Conservation (phyloP, 257 asterid genomes). For the Forsythia suspensa region DNA sequence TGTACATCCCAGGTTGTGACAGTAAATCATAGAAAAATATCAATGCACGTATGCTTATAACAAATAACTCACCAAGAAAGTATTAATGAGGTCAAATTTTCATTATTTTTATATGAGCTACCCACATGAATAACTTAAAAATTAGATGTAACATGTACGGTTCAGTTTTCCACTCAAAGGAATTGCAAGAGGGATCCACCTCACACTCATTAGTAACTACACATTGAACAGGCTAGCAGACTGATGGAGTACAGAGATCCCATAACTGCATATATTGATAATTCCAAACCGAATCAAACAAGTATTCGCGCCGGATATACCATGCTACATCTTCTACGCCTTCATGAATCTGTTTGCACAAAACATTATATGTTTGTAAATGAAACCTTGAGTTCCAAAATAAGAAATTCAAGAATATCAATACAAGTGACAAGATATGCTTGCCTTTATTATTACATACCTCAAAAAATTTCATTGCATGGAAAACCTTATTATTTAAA, state of each 20-base stretch:
- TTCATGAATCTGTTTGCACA: background rate
- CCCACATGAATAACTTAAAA: background rate
- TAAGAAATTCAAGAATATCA: background rate
- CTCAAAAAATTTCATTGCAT: background rate
- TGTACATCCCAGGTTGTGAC: background rate
- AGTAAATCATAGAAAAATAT: background rate
- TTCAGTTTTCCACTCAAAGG: background rate
- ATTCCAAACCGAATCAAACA: conserved; percentile 94
- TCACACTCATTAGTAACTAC: conserved; percentile 94
- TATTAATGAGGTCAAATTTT: background rate
- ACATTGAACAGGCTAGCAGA: conserved; percentile 73
- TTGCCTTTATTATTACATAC: background rate
- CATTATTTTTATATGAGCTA: background rate
- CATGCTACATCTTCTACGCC: conserved; percentile 89
- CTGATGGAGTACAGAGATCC: conserved; percentile 75
- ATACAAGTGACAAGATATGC: no score
- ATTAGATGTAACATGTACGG: background rate
- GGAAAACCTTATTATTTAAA: background rate
- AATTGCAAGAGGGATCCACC: conserved; percentile 43
- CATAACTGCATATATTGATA: conserved; percentile 81
- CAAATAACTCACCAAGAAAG: background rate
- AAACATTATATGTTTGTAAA: conserved; percentile 19
- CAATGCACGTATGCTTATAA: background rate
- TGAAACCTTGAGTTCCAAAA: background rate
- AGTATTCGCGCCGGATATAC: conserved; percentile 87